A percentile compares a stretch with the other conserved stretches of the same genome.
These are phyloP conservation scores for Asterochloris sp. DNA, from an alignment of 139 green algal species.

Conservation along the genomic window DNA sequence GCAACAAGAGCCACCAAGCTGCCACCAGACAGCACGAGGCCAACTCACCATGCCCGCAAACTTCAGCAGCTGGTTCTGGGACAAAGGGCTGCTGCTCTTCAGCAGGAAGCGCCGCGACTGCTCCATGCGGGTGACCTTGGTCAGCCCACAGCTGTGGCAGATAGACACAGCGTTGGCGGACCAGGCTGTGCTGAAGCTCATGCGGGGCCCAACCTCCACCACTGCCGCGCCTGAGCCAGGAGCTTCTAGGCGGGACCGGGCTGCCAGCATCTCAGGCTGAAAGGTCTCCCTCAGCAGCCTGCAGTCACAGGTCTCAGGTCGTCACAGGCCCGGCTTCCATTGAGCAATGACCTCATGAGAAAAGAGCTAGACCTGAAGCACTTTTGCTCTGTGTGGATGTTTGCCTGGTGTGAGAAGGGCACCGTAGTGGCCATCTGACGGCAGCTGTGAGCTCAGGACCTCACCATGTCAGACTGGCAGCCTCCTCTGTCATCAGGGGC, in stretches of 20 bases:
- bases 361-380: no score
- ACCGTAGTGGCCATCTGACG: no score
- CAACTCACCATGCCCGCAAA: slow-evolving; percentile 59
- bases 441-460: background rate
- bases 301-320: background rate
- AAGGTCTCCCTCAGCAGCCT: slow-evolving; percentile 95
- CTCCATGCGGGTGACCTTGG: slow-evolving; percentile 82
- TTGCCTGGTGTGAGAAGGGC: no score
- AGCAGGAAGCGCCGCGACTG: slow-evolving; percentile 72
- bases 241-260: slow-evolving; percentile 35
- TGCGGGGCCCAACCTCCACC: slow-evolving; percentile 87
- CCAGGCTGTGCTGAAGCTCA: slow-evolving; percentile 94
- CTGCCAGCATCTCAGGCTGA: slow-evolving; percentile 86
- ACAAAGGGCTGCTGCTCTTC: slow-evolving; percentile 31
- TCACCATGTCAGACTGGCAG: slow-evolving; percentile 78
- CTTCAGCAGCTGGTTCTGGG: slow-evolving; percentile 15
- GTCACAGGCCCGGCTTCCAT: no score
- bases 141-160: slow-evolving; percentile 82
- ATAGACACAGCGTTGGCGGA: slow-evolving; percentile 97
- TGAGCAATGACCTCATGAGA: no score
- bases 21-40: no score
- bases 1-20: no score
- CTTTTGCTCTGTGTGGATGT: no score
- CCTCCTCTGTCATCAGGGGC: slow-evolving; percentile 61
- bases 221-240: background rate